Percentiles rank a stretch among this genome's conserved stretches.
These are phyloP conservation scores for Trichoderma harzianum DNA, from an alignment of 2,329 filamentous ascomycete genomes.

Conservation along the genomic window DNA sequence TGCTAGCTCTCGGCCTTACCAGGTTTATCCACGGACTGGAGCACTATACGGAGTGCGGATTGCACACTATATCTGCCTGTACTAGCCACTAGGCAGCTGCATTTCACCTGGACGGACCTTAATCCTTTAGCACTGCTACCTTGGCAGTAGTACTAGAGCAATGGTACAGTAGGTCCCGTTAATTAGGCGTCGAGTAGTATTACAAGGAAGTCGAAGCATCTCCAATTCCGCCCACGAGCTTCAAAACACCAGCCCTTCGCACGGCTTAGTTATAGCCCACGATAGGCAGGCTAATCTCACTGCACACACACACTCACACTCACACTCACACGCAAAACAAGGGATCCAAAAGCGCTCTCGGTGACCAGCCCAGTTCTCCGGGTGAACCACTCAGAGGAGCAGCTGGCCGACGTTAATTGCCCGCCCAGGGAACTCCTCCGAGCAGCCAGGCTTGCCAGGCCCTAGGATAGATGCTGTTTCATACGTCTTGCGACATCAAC, in stretches of 20 bases:
- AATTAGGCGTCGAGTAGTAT: not conserved
- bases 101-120: not conserved
- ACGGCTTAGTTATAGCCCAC: not conserved
- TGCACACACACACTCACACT: not conserved
- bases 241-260: not conserved
- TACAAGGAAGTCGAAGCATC: not conserved
- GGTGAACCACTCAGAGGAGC: conserved; percentile 1
- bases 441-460: not conserved
- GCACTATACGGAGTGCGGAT: not conserved
- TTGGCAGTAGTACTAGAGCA: not conserved
- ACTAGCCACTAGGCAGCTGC: not conserved
- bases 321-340: not conserved
- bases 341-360: not conserved
- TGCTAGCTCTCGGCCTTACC: not conserved
- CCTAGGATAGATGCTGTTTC: not conserved
- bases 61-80: not conserved
- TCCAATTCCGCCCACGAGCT: not conserved
- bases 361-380: conserved; percentile 6
- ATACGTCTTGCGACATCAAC: conserved; percentile 9
- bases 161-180: not conserved
- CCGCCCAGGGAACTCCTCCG: conserved; percentile 10
- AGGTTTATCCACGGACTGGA: not conserved
- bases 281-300: not conserved
- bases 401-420: not conserved
- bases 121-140: not conserved